Percentiles rank a stretch among this genome's conserved stretches.
Conservation (phyloP, 2,329 filamentous ascomycete species). For the Macrophomina tecta region DNA sequence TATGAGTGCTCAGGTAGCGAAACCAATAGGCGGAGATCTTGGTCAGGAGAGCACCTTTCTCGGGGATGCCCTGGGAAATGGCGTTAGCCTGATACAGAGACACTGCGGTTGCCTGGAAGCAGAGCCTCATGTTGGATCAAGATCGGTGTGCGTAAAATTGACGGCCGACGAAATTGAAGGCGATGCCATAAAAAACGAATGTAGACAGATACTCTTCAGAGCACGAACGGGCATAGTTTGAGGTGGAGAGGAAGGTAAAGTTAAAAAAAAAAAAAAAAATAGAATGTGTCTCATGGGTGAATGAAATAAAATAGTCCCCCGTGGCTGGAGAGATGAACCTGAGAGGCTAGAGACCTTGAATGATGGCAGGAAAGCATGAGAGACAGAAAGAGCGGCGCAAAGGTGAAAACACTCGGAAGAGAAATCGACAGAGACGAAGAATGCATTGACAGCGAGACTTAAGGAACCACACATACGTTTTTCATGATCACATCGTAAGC, state of each 20-base stretch:
- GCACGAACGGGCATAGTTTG: too few species aligned
- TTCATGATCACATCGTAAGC: constrained; percentile 92
- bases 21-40: constrained; percentile 74
- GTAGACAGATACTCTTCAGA: background rate
- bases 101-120: background rate
- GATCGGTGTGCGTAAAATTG: too few species aligned
- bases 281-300: too few species aligned
- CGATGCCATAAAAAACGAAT: background rate
- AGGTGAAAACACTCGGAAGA: background rate
- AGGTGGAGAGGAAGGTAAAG: too few species aligned
- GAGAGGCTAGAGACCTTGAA: background rate
- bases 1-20: constrained; percentile 60
- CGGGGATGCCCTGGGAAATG: constrained; percentile 61
- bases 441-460: background rate
- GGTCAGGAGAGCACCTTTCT: constrained; percentile 71
- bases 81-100: constrained; percentile 13
- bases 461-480: constrained; percentile 63
- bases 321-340: background rate
- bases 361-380: background rate
- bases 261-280: too few species aligned
- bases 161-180: background rate
- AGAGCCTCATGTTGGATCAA: background rate
- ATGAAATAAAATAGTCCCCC: too few species aligned
- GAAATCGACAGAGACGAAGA: background rate
- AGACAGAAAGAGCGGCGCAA: too few species aligned